Percentiles rank a stretch among this genome's conserved stretches.
Evolutionary conservation across 345 rosid genomes (phyloP).

Genomic region (Stellera chamaejasme): DNA sequence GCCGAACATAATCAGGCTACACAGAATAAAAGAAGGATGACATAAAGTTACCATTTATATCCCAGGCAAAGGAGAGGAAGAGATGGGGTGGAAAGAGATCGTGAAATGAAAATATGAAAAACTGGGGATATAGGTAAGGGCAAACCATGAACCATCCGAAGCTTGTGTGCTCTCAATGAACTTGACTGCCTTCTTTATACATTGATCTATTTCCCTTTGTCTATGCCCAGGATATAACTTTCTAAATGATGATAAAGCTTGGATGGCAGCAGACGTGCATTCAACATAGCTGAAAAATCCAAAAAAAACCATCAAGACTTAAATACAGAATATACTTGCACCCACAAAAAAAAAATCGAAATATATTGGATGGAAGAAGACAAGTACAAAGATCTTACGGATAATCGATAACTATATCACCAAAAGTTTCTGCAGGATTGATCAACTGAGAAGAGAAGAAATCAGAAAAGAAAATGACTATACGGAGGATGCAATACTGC

Average conservation of each 20-base stretch:
- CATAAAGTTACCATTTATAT: neutral
- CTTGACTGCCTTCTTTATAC: slow-evolving; percentile 55
- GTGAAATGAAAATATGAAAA: neutral
- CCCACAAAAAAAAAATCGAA: neutral
- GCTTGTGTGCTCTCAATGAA: slow-evolving; percentile 68
- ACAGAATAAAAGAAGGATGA: neutral
- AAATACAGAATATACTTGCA: slow-evolving; percentile 13
- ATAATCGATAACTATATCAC: slow-evolving; percentile 92
- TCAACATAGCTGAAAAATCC: slow-evolving; percentile 64
- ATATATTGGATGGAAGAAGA: slow-evolving; percentile 1
- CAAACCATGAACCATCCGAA: slow-evolving; percentile 94
- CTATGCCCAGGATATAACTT: slow-evolving; percentile 73
- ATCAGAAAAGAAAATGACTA: neutral
- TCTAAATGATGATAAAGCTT: slow-evolving; percentile 68
- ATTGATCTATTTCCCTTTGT: slow-evolving; percentile 56
- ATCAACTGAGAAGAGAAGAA: slow-evolving; percentile 45
- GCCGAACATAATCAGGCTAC: neutral
- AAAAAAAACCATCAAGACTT: neutral
- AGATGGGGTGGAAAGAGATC: neutral
- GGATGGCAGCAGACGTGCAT: slow-evolving; percentile 91
- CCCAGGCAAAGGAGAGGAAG: neutral
- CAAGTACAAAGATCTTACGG: slow-evolving; percentile 53
- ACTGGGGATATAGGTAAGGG: slow-evolving; percentile 9
- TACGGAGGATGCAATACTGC: too few species aligned
- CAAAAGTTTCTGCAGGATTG: slow-evolving; percentile 99